Base-by-base conservation (phyloP, 2,329 filamentous ascomycete species). In the Purpureocillium takamizusanense region DNA sequence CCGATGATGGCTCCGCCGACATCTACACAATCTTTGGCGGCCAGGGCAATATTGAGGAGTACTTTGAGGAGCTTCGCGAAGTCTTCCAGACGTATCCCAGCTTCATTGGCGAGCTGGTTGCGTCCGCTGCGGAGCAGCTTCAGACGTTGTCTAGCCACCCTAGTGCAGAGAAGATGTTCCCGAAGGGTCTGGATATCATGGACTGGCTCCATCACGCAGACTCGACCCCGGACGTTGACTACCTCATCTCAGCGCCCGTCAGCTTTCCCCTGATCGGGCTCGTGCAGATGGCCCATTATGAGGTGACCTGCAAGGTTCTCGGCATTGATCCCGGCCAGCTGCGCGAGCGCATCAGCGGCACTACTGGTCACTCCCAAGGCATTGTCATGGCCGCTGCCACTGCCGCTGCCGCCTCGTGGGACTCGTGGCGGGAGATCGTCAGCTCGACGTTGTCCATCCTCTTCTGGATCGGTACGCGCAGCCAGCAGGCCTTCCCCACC, bases 41-140 rank as follows among this genome's bases (percentile, higher is more conserved):
- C 7, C 92, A 98, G 62, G 92, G 92, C 52, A 98, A 98, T 63
- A 97, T 98, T 47, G 90, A 98, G 65, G 94, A 98, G 66, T 98
- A 98, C 66, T 98, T 98, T 55, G 90, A 98, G 51, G 92, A 98
- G 69, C 76, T 98, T 45, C 81, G 92, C 40, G 84, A 94, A 60
- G 77, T 97, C 42, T 90, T 90, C 69, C 80, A 73, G 52, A 95
- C 89, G 42, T 98, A 98, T 65, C 83, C 86, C 11, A 84, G 84
- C 21, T 94, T 98, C 50, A 79, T 95, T 5, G 83, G 86, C 50
- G 87, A 94, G 48, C 79, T 97, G 47, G 76, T 98, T 54, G 74
- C 75, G 21, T 76, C 80, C 17, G 82, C 88, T 7, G 89, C 92
- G 12, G 83, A 94, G 55, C 79, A 94, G 39, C 76, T 98, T n/a